Percentiles rank a stretch among this genome's conserved stretches.
Conservation (phyloP, 345 rosid genomes). For the Aegle marmelos region DNA sequence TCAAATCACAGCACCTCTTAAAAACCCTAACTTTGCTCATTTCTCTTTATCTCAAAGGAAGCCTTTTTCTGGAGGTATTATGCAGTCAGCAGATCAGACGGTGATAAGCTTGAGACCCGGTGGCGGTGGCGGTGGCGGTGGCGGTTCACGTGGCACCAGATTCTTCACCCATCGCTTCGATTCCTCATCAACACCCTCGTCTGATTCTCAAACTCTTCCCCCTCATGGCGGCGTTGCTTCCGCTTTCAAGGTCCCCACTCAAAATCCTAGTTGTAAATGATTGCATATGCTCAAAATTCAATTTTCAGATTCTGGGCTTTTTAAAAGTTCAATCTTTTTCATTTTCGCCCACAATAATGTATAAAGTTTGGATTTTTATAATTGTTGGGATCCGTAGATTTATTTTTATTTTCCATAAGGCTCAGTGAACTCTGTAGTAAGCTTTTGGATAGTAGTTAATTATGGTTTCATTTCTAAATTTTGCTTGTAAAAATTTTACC, state of each 20-base stretch:
- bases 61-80: slow-evolving; percentile 7
- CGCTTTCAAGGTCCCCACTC: slow-evolving; percentile 7
- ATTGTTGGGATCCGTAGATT: not conserved
- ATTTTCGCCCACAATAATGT: not conserved
- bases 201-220: slow-evolving; percentile 10
- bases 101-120: slow-evolving; percentile 39
- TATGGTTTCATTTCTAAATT: not conserved
- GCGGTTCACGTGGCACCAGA: slow-evolving; percentile 16
- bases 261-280: not conserved
- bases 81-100: slow-evolving; percentile 30
- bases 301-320: not conserved
- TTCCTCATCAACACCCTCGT: not conserved
- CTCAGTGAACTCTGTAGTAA: not conserved
- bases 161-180: slow-evolving; percentile 22
- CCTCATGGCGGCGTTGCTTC: slow-evolving; percentile 3
- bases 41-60: not conserved
- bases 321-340: not conserved
- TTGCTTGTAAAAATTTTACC: not conserved
- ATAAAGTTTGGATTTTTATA: not conserved
- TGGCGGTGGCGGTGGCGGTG: slow-evolving; percentile 19
- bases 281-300: not conserved
- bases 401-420: not conserved
- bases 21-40: not conserved
- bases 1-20: not conserved
- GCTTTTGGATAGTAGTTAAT: too few species aligned